Conservation (phyloP, 805 yeast species). For the Candida oleophila region DNA sequence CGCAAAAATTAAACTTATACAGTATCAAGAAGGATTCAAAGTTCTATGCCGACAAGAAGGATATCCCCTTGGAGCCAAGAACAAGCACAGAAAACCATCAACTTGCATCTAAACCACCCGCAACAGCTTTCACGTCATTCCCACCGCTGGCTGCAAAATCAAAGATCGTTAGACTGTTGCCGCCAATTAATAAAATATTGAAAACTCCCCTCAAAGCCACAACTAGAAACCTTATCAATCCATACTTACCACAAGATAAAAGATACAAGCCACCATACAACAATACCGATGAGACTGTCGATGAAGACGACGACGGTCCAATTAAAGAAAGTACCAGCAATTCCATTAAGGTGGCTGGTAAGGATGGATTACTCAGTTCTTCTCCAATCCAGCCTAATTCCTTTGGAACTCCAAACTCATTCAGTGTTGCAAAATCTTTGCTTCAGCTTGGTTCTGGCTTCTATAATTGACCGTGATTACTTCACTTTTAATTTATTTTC, state of each 20-base stretch:
- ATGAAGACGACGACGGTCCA: slow-evolving; percentile 14
- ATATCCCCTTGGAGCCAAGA: slow-evolving; percentile 2
- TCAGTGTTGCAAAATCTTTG: slow-evolving; percentile 45
- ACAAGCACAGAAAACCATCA: neutral
- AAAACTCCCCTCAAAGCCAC: slow-evolving; percentile 41
- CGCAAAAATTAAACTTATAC: slow-evolving; percentile 31
- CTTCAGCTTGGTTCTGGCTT: slow-evolving; percentile 36
- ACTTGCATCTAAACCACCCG: neutral
- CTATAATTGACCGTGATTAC: slow-evolving; percentile 1
- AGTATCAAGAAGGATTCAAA: slow-evolving; percentile 36
- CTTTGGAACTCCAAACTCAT: slow-evolving; percentile 46
- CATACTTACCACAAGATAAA: slow-evolving; percentile 4
- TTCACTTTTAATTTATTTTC: neutral
- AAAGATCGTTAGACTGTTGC: slow-evolving; percentile 16
- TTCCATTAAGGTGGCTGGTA: slow-evolving; percentile 9
- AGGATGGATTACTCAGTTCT: slow-evolving; percentile 25
- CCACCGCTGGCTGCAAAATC: slow-evolving; percentile 10
- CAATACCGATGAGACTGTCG: slow-evolving; percentile 23
- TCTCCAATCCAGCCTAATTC: slow-evolving; percentile 28
- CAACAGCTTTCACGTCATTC: slow-evolving; percentile 8
- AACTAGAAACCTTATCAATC: slow-evolving; percentile 18
- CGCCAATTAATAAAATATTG: slow-evolving; percentile 43
- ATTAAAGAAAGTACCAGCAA: slow-evolving; percentile 4
- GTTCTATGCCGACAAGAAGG: slow-evolving; percentile 19
- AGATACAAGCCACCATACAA: slow-evolving; percentile 4